A percentile compares a stretch with the other conserved stretches of the same genome.
These are phyloP conservation scores for Atalantia buxifolia DNA, from an alignment of 345 rosid genomes.

Conservation along the genomic window DNA sequence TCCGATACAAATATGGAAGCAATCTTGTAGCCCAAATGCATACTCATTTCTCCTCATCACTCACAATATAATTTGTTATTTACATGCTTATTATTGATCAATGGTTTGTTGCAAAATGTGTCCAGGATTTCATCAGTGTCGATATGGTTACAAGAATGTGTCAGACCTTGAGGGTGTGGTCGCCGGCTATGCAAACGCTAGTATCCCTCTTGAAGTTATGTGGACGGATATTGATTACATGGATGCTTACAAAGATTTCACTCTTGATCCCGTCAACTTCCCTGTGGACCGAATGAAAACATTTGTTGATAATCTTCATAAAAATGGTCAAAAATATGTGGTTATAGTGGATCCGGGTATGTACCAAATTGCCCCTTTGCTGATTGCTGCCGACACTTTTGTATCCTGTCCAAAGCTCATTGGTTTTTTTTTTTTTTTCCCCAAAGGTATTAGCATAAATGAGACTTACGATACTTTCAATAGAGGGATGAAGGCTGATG, in stretches of 20 bases:
- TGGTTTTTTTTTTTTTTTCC: background rate
- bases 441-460: conserved; percentile 36
- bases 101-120: background rate
- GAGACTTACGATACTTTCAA: conserved; percentile 28
- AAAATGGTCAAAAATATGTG: conserved; percentile 41
- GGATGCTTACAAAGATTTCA: conserved; percentile 48
- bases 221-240: conserved; percentile 56
- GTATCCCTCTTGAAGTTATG: conserved; percentile 49
- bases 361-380: background rate
- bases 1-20: no score
- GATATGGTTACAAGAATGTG: conserved; percentile 41
- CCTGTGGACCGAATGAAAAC: conserved; percentile 26
- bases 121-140: conserved; percentile 47
- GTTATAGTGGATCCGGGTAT: conserved; percentile 50
- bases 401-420: background rate
- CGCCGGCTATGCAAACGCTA: conserved; percentile 40
- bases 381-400: background rate
- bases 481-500: conserved; percentile 45
- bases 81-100: background rate
- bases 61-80: background rate
- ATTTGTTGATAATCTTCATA: conserved; percentile 36
- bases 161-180: conserved; percentile 37
- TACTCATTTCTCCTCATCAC: no score
- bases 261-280: conserved; percentile 45
- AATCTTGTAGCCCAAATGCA: no score